phyloP scores from a whole-genome alignment of 2,329 filamentous ascomycete genomes.

The Verticillium albo-atrum region DNA sequence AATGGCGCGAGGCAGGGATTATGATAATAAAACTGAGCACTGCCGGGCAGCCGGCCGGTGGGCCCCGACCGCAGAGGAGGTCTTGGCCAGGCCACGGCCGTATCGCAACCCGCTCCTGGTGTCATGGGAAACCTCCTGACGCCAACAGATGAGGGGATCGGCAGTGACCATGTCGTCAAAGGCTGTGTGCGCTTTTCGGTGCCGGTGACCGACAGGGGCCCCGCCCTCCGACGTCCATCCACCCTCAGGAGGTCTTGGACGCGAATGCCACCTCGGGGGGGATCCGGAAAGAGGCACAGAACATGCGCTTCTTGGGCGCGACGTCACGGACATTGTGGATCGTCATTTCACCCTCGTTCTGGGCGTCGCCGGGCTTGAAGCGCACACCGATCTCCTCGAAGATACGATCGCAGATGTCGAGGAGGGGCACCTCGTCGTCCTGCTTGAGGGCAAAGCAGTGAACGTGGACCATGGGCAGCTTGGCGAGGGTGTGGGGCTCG shows the following conservation, averaged over 20 bases:
- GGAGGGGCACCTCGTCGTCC: constrained; percentile 63
- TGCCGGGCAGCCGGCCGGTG: neutral
- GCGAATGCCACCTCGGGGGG: constrained; percentile 80
- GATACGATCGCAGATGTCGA: constrained; percentile 40
- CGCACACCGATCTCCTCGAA: constrained; percentile 33
- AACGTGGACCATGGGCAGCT: constrained; percentile 82
- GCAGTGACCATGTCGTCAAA: neutral
- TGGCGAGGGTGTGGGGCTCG: constrained; percentile 48
- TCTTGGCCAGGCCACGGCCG: too few relatives aligned
- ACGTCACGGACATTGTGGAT: constrained; percentile 79
- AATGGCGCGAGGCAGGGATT: neutral
- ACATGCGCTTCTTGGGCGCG: constrained; percentile 93
- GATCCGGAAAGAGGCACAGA: constrained; percentile 87
- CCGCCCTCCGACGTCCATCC: neutral
- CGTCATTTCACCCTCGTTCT: constrained; percentile 42
- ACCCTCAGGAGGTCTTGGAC: neutral
- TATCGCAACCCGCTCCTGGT: too few relatives aligned
- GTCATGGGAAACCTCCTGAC: neutral
- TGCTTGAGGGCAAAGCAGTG: constrained; percentile 89
- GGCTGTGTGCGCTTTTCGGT: neutral
- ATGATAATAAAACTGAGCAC: neutral
- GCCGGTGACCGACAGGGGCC: neutral
- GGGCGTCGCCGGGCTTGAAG: constrained; percentile 38
- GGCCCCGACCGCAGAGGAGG: too few relatives aligned
- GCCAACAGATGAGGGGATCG: neutral